Evolutionary conservation across 768 basidiomycete genomes (phyloP), one percentile per base, ranked within the genome.

Genomic region (Lyophyllum decastes): DNA sequence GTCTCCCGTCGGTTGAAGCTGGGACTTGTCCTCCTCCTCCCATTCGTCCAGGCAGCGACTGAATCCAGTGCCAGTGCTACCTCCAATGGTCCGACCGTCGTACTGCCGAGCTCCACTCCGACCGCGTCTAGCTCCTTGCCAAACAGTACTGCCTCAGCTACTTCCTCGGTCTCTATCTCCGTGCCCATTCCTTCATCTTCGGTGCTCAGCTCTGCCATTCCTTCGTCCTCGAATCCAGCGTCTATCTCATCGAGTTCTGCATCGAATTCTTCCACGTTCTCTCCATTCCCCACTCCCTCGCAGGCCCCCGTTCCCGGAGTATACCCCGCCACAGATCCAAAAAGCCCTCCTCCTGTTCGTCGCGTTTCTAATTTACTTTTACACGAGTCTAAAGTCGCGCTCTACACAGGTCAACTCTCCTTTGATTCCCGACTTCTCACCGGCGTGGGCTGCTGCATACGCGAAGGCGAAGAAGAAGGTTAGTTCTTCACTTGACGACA

Each of bases 231-330:
- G n/a, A 35, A 22, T 17, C 49, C 60, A 40, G 21, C n/a, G 4
- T 14, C 57, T 16, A 17, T 35, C 21, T 46, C 60, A 40, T 33
- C 60, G 22, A 22, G n/a, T 33, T 50, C 54, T 24, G 21, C 49
- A 19, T 27, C n/a, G 6, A 43, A n/a, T 12, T 64, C 58, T 59
- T 61, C 58, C 57, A 60, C 63, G 40, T 67, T 89, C 76, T 71
- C 78, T 12, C 80, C 86, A 3, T 88, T 82, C 75, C 86, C 88
- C 1, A 76, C 82, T 14, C 86, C 89, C 16, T 80, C 83, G 0
- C 79, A 84, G 53, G 62, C 72, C 0, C 78, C 89, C 7, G 70
- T 83, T 49, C 76, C 82, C 0, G 79, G 79, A 8, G 69, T 82
- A 4, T 89, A 81, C 66, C 82, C 83, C 10, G 70, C 73, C 10